A percentile compares a stretch with the other conserved stretches of the same genome.
Evolutionary conservation across 768 basidiomycete species (phyloP).

Genomic region (Boletus speciosus): DNA sequence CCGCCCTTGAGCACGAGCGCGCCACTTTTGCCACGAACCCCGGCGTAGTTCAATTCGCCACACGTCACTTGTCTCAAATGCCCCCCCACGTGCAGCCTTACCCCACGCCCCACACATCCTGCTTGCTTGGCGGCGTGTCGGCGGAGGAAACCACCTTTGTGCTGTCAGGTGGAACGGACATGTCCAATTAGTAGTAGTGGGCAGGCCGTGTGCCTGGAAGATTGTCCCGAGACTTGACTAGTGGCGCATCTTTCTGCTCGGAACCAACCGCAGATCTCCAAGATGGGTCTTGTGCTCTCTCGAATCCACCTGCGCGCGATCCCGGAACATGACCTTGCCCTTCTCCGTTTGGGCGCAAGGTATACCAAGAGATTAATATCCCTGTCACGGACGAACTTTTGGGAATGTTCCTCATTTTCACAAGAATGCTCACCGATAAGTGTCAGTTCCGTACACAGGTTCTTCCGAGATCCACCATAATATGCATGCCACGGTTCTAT

Average conservation of each 20-base stretch:
- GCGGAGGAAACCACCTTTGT: constrained; percentile 25
- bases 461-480: constrained; percentile 5
- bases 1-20: background rate
- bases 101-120: constrained; percentile 25
- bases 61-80: background rate
- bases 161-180: constrained; percentile 10
- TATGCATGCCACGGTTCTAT: constrained; percentile 2
- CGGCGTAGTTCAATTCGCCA: background rate
- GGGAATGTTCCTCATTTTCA: constrained; percentile 10
- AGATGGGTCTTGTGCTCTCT: background rate
- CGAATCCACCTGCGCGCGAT: background rate
- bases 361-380: background rate
- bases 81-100: constrained; percentile 17
- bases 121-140: constrained; percentile 16
- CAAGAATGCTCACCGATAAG: constrained; percentile 1
- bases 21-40: background rate
- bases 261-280: background rate
- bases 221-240: background rate
- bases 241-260: background rate
- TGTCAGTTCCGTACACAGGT: constrained; percentile 7
- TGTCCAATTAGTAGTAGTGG: constrained; percentile 3
- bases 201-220: constrained; percentile 18
- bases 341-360: background rate
- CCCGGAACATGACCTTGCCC: constrained; percentile 8
- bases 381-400: background rate